phyloP scores from a whole-genome alignment of 768 basidiomycete species.

The Suillus ampliporus region DNA sequence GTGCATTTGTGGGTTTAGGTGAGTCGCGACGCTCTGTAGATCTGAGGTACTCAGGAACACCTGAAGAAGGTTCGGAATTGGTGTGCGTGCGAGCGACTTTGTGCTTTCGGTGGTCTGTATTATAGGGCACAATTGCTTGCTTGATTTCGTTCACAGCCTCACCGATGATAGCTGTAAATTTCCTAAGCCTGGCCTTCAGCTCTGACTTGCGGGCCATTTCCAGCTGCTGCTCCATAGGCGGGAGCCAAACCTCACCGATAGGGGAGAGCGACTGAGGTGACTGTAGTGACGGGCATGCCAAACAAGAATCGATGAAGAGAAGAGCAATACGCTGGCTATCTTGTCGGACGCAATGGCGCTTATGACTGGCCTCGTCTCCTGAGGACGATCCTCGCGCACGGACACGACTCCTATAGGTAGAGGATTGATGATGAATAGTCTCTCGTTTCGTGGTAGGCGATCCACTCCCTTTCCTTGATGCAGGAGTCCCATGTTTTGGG shows the following conservation, averaged over 20 bases:
- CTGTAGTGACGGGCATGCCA: not conserved
- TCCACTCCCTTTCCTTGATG: not conserved
- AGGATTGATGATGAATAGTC: not conserved
- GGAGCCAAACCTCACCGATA: conserved; percentile 1
- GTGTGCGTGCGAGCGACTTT: not conserved
- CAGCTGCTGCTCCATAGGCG: conserved; percentile 2
- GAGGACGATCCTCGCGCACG: not conserved
- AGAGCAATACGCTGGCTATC: conserved; percentile 1
- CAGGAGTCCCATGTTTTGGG: not conserved
- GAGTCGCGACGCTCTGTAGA: not conserved
- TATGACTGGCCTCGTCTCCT: not conserved
- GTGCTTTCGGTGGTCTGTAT: not conserved
- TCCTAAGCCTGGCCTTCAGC: conserved; percentile 1
- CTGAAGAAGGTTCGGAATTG: not conserved
- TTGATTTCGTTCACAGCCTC: conserved; percentile 5
- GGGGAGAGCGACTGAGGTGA: conserved; percentile 3
- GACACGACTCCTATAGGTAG: not conserved
- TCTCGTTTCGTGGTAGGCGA: not conserved
- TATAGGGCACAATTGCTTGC: not conserved
- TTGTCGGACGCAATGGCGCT: conserved; percentile 1
- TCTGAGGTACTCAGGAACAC: not conserved
- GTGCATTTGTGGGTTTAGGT: not conserved
- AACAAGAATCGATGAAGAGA: conserved; percentile 1
- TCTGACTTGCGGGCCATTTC: not conserved
- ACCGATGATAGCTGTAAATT: not conserved